A percentile compares a stretch with the other conserved stretches of the same genome.
phyloP scores from a whole-genome alignment of 257 asterid species.

The Oldenlandia corymbosa region DNA sequence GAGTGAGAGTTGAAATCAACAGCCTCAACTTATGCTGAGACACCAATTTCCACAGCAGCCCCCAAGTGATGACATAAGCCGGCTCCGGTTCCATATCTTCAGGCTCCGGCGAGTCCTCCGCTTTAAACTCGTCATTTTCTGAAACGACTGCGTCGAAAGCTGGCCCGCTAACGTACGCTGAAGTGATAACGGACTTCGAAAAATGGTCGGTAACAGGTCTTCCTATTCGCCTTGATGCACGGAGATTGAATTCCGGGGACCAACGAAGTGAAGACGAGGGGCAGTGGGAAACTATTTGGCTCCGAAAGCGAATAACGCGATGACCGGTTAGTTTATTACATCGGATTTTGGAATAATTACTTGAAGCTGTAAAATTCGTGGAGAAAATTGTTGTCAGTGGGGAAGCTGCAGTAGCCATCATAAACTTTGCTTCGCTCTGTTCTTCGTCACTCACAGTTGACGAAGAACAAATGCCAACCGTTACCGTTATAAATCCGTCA shows the following conservation, averaged over 20 bases:
- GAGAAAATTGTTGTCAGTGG: background rate
- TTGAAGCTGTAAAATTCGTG: background rate
- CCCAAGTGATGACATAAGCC: conserved; percentile 66
- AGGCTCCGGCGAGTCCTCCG: conserved; percentile 21
- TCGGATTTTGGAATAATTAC: background rate
- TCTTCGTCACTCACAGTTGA: no score
- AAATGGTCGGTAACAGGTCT: background rate
- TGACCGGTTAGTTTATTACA: conserved; percentile 1
- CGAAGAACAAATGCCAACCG: background rate
- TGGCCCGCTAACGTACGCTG: conserved; percentile 74
- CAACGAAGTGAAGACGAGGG: conserved; percentile 21
- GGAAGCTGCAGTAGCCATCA: conserved; percentile 13
- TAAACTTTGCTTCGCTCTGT: background rate
- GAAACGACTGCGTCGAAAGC: conserved; percentile 68
- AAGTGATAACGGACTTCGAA: conserved; percentile 16
- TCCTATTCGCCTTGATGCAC: background rate
- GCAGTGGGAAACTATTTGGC: conserved; percentile 11
- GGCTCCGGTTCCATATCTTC: conserved; percentile 36
- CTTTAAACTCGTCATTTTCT: conserved; percentile 51
- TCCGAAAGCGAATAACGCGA: background rate
- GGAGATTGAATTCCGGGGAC: conserved; percentile 13
- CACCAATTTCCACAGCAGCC: conserved; percentile 63
- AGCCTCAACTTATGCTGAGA: conserved; percentile 69
- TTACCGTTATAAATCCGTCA: no score
- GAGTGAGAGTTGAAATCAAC: conserved; percentile 46